These are phyloP conservation scores for Tylopilus rubrobrunneus DNA, from an alignment of 768 basidiomycete genomes.

Conservation along the genomic window DNA sequence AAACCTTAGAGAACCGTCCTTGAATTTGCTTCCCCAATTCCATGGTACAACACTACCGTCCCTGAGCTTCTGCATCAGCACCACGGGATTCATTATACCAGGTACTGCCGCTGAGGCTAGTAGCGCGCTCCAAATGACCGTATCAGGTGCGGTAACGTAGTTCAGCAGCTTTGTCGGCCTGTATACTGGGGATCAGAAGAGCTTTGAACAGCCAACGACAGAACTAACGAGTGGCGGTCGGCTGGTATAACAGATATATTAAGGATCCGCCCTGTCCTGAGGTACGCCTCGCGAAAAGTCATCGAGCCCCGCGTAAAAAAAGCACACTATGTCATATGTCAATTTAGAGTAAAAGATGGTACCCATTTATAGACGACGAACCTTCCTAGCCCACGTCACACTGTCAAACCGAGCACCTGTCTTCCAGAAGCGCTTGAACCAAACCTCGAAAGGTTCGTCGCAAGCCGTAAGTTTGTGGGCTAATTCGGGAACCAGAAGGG, in stretches of 20 bases:
- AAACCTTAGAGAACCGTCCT: constrained; percentile 85
- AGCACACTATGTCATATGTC: constrained; percentile 46
- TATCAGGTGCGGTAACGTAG: no score
- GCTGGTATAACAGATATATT: constrained; percentile 93
- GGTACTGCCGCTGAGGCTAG: no score
- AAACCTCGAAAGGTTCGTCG: constrained; percentile 68
- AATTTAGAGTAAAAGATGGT: neutral
- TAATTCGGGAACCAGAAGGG: constrained; percentile 74
- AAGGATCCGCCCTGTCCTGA: constrained; percentile 87
- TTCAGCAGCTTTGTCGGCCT: no score
- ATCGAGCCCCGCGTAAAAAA: constrained; percentile 93
- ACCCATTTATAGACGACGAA: constrained; percentile 25
- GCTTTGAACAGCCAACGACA: no score
- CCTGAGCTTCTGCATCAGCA: constrained; percentile 86
- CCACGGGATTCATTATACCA: constrained; percentile 42
- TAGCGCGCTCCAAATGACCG: no score
- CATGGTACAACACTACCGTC: constrained; percentile 82
- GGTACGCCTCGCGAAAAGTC: constrained; percentile 94
- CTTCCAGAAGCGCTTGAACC: constrained; percentile 68
- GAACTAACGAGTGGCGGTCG: constrained; percentile 75
- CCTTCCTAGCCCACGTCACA: constrained; percentile 86
- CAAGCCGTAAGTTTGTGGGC: constrained; percentile 81
- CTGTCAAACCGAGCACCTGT: constrained; percentile 97
- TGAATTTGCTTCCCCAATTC: constrained; percentile 94
- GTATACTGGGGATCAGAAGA: no score